Evolutionary conservation across 2,329 filamentous ascomycete species (phyloP), one percentile per base, ranked within the genome.

Genomic region (Penicillium sp.): DNA sequence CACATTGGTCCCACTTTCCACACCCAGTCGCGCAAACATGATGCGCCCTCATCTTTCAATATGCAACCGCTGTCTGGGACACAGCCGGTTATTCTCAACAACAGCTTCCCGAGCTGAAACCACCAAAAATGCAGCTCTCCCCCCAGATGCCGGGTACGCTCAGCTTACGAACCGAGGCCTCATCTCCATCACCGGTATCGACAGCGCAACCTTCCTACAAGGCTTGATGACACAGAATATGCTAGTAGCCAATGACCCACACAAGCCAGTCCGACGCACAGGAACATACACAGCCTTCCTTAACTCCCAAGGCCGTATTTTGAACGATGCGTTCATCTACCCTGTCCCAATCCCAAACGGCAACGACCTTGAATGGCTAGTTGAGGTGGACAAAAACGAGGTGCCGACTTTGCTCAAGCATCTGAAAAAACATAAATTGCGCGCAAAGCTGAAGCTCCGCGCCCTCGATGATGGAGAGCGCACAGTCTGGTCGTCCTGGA

Each of bases 291-390:
- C 89, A 7, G 91, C 87, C 0, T 96, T 99, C 68, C 81, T 99
- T 43, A 96, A 90, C 64, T 91, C 93, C 8, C 85, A 86, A 58
- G 95, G 95, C 43, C 85, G 93, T 56, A 84, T 99, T 10, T 79
- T 97, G 44, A 85, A 93, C 77, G 95, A 99, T 76, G 89, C 92
- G 52, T 96, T 98, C 74, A 81, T 99, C 48, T 97, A 96, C 79
- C 88, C 87, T 0, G 63, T 73, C 77, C 84, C 61, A 68, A 75
- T 46, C 68, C 55, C 67, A 52, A 62, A 58, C 33, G 61, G 60
- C 11, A 66, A 60, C 45, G 75, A 67, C 55, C 68, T 69, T 5
- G 76, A 81, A 29, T 93, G 90, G 80, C 75, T 96, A 57, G 82
- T 99, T 58, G 95, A 99, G 70, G 89, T 93, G 13, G 93, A 96